Base-by-base conservation (phyloP, 1,284 basidiomycete genomes). In the Marasmius tenuissimus region DNA sequence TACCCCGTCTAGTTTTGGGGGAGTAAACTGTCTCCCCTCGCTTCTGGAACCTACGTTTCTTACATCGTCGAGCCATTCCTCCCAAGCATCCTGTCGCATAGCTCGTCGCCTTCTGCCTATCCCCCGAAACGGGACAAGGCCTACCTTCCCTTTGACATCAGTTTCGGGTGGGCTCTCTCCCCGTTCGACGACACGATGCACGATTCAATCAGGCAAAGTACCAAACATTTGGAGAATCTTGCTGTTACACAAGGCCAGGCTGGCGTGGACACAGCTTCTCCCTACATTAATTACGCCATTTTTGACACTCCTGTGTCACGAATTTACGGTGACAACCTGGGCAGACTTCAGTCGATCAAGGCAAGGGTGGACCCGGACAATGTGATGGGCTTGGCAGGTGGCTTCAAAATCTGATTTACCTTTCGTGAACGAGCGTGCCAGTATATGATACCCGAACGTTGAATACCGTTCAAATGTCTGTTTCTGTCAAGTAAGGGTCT, bases 61-160 rank as follows among this genome's bases (percentile, higher is more conserved):
- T 87, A 85, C 67, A 80, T 77, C 59, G 75, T 85, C 61, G 84
- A 88, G 63, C 82, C 84, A 3, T 87, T 87, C 78, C 74, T 85
- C 5, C 70, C 80, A 0, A 69, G 67, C 22, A 66, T 84, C 61
- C 77, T 82, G 66, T 69, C 70, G 1, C 79, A 84, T 66, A 75
- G 71, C 55, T 61, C 71, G 12, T 71, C 69, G 18, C 20, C 49
- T 2, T 75, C 83, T 2, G 83, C 84, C 0, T 86, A 78, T 67
- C 84, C 84, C 5, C 79, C 82, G 1, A 67, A 72, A n/a, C 81
- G 85, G 57, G 63, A 70, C 1, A 67, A 64, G 6, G 72, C 72
- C 7, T 65, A 80, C 59, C 68, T 78, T 7, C 85, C 85, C 2
- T 71, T 83, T 39, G 80, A 83, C 68, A 70, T 87, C 47, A 80